A percentile compares a stretch with the other conserved stretches of the same genome.
These are phyloP conservation scores for Fragaria vesca DNA, from an alignment of 306 rosid genomes.

Conservation along the genomic window DNA sequence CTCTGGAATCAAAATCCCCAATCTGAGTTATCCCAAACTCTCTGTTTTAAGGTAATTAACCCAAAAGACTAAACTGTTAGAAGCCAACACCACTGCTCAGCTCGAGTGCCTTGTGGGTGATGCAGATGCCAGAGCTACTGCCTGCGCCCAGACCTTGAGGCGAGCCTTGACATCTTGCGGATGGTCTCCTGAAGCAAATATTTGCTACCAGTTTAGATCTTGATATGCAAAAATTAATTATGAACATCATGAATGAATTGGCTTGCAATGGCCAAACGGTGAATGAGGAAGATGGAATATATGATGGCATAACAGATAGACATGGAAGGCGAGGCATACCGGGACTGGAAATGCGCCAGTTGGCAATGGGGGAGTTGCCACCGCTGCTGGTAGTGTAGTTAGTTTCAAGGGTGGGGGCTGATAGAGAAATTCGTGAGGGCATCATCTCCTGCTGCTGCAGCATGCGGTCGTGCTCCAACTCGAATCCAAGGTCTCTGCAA, in stretches of 20 bases:
- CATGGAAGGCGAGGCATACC: slow-evolving; percentile 34
- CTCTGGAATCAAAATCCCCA: not conserved
- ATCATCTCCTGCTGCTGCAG: slow-evolving; percentile 35
- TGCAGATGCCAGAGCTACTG: slow-evolving; percentile 76
- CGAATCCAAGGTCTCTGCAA: slow-evolving; percentile 86
- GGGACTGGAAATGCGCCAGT: slow-evolving; percentile 75
- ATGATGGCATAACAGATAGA: not conserved
- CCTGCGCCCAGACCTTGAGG: slow-evolving; percentile 92
- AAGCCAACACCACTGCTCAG: not conserved
- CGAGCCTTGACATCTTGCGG: slow-evolving; percentile 89
- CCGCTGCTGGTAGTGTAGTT: slow-evolving; percentile 51
- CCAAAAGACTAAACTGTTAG: not conserved
- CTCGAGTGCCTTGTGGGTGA: slow-evolving; percentile 42
- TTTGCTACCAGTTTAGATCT: not conserved
- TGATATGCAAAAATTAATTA: not conserved
- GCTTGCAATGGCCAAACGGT: not conserved
- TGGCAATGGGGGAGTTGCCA: slow-evolving; percentile 66
- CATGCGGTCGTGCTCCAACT: slow-evolving; percentile 55
- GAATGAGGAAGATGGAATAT: not conserved
- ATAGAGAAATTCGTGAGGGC: slow-evolving; percentile 42
- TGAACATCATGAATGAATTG: not conserved
- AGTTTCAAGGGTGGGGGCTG: slow-evolving; percentile 42
- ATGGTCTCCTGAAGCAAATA: slow-evolving; percentile 56
- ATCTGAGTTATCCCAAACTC: not conserved
- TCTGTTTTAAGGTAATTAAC: too few species aligned